Conservation (phyloP, 176 grass and related monocot species). For the Cenchrus fungigraminus region DNA sequence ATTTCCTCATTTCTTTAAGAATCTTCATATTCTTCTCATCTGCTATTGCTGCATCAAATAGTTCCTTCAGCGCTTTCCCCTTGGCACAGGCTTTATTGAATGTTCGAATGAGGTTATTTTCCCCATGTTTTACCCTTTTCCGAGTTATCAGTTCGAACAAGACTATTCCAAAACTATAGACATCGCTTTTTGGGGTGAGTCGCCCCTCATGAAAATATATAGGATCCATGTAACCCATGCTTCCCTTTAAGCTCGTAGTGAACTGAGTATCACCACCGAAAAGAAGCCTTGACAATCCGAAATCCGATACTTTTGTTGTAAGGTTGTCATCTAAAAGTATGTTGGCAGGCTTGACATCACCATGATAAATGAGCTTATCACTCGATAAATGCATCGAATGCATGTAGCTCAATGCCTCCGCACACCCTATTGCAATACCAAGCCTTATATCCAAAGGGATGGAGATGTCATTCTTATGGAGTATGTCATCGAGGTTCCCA, state of each 20-base stretch:
- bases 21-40: neutral
- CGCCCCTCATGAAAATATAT: constrained; percentile 30
- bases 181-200: constrained; percentile 26
- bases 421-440: constrained; percentile 34
- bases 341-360: constrained; percentile 35
- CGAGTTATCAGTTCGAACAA: constrained; percentile 30
- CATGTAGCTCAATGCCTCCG: constrained; percentile 46
- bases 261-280: constrained; percentile 26
- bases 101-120: neutral
- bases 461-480: neutral
- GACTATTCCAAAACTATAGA: constrained; percentile 38
- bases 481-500: constrained; percentile 33
- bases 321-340: constrained; percentile 30
- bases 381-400: constrained; percentile 23
- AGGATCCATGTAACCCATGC: constrained; percentile 32
- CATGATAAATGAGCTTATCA: constrained; percentile 29
- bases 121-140: constrained; percentile 25
- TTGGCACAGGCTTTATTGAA: constrained; percentile 1
- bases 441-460: constrained; percentile 39
- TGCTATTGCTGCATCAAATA: constrained; percentile 31
- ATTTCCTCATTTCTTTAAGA: constrained; percentile 22
- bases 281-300: constrained; percentile 41
- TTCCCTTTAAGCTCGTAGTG: constrained; percentile 26
- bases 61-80: neutral
- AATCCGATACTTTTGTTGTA: constrained; percentile 36